Evolutionary conservation across 2,329 filamentous ascomycete genomes (phyloP), one percentile per base, ranked within the genome.

Genomic region (Verticillium longisporum): DNA sequence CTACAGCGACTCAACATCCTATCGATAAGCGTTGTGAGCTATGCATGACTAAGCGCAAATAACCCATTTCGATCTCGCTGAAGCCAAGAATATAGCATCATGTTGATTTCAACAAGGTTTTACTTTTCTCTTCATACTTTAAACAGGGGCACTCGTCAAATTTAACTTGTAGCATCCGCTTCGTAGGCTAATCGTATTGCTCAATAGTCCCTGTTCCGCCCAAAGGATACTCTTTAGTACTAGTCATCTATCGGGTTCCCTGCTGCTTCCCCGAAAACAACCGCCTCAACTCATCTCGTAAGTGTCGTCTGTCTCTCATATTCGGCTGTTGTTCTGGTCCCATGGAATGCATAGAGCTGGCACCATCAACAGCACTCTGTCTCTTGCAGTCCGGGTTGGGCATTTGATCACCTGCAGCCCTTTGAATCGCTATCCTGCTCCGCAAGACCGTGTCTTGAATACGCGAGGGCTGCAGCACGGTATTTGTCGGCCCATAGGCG

Each of bases 261-360:
- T 41, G 41, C 21, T 45, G 59, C 55, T 61, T 64, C n/a, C 61
- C 63, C 5, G 45, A 53, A 18, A 65, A 65, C 21, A 64, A 21
- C 37, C 57, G 64, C 55, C 54, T 60, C 56, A 64, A 45, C 34
- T 60, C 59, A 33, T 45, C 41, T 5, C 50, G 57, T 55, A 61
- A 18, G n/a, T 63, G 57, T 34, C 57, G 59, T 55, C 36, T 62
- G 50, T 21, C 62, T 7, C 57, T 31, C 14, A 33, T n/a, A n/a
- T 58, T 59, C 4, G n/a, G 55, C 4, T 57, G 36, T 14, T n/a
- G 26, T 10, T 38, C 38, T 10, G 41, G 38, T n/a, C 13, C 26
- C 26, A 4, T n/a, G 15, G 56, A 58, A 32, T 50, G 37, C 38
- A 58, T 26, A 11, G 62, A 63, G 5, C 62, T 62, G 10, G 62